Conservation (phyloP, 2,329 filamentous ascomycete species). For the Aspergillus fischeri region DNA sequence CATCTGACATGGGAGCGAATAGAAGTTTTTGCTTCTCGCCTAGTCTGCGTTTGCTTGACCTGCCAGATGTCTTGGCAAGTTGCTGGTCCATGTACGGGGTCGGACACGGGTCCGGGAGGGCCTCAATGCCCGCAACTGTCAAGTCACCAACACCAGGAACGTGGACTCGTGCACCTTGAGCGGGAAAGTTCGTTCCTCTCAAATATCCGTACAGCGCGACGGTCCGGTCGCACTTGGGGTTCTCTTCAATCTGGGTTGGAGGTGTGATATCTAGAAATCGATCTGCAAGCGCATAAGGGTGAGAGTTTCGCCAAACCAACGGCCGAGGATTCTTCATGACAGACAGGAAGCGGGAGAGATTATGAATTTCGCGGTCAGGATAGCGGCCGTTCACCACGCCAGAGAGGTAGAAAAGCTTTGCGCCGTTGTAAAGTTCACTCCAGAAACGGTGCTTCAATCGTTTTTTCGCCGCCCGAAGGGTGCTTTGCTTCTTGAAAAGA, state of each 20-base stretch:
- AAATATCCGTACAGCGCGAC: slow-evolving; percentile 91
- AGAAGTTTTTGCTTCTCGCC: slow-evolving; percentile 97
- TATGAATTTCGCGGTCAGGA: slow-evolving; percentile 93
- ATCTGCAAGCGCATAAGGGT: slow-evolving; percentile 90
- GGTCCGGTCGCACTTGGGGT: slow-evolving; percentile 85
- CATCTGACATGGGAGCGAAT: slow-evolving; percentile 97
- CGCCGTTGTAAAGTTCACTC: slow-evolving; percentile 95
- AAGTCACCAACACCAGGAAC: slow-evolving; percentile 90
- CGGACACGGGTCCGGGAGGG: slow-evolving; percentile 88
- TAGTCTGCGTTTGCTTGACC: slow-evolving; percentile 71
- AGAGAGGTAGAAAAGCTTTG: slow-evolving; percentile 93
- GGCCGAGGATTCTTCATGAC: slow-evolving; percentile 99
- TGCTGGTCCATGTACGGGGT: slow-evolving; percentile 89
- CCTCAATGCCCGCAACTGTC: slow-evolving; percentile 76
- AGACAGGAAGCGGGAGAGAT: slow-evolving; percentile 87
- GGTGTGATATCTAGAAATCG: slow-evolving; percentile 94
- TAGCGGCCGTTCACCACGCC: slow-evolving; percentile 96
- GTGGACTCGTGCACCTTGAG: slow-evolving; percentile 80
- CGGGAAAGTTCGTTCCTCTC: slow-evolving; percentile 88
- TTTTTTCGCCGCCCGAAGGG: slow-evolving; percentile 91
- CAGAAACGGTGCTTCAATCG: slow-evolving; percentile 91
- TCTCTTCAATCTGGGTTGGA: slow-evolving; percentile 82
- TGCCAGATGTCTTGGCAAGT: slow-evolving; percentile 76
- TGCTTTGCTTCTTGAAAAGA: slow-evolving; percentile 88
- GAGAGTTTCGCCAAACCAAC: slow-evolving; percentile 93